phyloP scores from a whole-genome alignment of 2,329 filamentous ascomycete genomes.

The Aspergillus viridinutans region DNA sequence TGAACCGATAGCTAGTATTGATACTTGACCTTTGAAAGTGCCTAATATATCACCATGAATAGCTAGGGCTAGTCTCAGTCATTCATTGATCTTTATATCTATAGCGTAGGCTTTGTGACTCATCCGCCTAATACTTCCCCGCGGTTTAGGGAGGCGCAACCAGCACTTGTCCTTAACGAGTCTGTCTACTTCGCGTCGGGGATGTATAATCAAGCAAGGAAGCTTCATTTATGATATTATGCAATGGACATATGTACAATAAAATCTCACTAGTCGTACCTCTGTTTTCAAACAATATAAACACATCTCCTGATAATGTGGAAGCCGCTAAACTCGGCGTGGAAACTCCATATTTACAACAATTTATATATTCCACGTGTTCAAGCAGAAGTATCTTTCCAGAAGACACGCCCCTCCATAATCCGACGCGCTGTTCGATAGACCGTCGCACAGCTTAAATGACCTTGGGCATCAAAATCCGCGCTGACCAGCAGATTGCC shows the following conservation, averaged over 20 bases:
- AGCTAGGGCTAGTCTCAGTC: no score
- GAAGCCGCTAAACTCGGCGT: not conserved
- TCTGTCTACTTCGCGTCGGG: no score
- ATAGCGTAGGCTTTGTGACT: no score
- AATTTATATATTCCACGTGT: not conserved
- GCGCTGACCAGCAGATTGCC: conserved; percentile 44
- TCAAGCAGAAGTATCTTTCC: conserved; percentile 21
- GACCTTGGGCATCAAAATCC: conserved; percentile 33
- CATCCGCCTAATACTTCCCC: no score
- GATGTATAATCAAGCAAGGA: not conserved
- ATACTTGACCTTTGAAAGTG: no score
- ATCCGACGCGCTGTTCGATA: conserved; percentile 47
- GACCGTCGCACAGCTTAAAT: conserved; percentile 39
- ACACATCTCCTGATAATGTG: not conserved
- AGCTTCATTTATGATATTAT: not conserved
- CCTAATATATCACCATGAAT: no score
- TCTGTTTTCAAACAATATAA: not conserved
- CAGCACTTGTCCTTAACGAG: no score
- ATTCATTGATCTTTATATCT: no score
- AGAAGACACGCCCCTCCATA: conserved; percentile 46
- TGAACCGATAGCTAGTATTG: no score
- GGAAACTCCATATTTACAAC: not conserved
- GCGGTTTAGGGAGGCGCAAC: no score
- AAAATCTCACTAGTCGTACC: not conserved
- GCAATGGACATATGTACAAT: not conserved